Evolutionary conservation across 441 rosid species (phyloP).

Genomic region (Viola pubescens): DNA sequence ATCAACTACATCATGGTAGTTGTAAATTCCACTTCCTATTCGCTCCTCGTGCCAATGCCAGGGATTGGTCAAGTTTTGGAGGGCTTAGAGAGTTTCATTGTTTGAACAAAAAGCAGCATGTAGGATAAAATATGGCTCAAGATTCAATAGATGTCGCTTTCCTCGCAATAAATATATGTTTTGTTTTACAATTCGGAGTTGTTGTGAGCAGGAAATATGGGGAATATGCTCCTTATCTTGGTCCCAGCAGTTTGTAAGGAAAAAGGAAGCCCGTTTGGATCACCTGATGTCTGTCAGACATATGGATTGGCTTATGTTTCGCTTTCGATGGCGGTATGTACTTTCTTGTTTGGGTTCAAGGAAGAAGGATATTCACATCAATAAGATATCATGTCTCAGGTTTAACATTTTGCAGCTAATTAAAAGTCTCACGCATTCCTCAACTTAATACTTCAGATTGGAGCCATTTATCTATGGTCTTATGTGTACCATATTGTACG

Average conservation of each 20-base stretch:
- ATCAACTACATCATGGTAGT: background rate
- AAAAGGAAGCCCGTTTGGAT: conserved; percentile 72
- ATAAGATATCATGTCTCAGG: background rate
- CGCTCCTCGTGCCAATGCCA: background rate
- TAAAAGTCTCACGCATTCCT: background rate
- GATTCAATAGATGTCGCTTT: background rate
- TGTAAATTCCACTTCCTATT: background rate
- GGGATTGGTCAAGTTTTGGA: background rate
- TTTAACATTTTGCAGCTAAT: background rate
- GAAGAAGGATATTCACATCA: too few relatives aligned
- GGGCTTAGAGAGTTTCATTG: background rate
- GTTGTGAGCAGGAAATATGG: conserved; percentile 54
- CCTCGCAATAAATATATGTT: background rate
- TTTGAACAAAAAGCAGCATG: background rate
- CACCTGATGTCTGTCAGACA: conserved; percentile 43
- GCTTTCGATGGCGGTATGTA: conserved; percentile 81
- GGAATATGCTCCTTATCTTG: conserved; percentile 66
- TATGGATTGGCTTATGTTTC: conserved; percentile 65
- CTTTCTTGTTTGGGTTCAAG: too few relatives aligned
- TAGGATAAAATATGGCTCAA: too few relatives aligned
- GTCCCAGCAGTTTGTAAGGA: conserved; percentile 84
- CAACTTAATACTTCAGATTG: conserved; percentile 34
- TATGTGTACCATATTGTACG: conserved; percentile 69
- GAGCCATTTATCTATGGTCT: conserved; percentile 75
- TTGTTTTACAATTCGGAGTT: background rate